Base-by-base conservation (phyloP, 306 rosid species). In the Notholithocarpus densiflorus region DNA sequence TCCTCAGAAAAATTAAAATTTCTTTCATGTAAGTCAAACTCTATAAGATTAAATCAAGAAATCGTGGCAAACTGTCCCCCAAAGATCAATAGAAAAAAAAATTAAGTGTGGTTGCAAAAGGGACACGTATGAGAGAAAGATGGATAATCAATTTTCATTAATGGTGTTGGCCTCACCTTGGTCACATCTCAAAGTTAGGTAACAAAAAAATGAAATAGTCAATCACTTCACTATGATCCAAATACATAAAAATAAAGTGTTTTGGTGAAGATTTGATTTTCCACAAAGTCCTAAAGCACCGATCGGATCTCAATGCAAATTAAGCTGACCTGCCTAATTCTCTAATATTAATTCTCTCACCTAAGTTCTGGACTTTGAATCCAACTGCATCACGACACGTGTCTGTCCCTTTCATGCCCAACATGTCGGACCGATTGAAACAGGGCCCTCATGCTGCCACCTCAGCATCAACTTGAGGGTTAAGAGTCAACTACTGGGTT, bases 381-480 rank as follows among this genome's bases (percentile, higher is more conserved):
- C 83, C 87, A 84, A 78, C 52, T 29, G 2, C 6, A 10, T 3
- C 10, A 12, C 37, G 81, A 81, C 95, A 85, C 83, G 78, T 86
- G 73, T 45, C 14, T 26, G 68, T 79, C 71, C 34, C 52, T 56
- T 23, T 59, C 72, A 29, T 61, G 71, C 60, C 83, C 75, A 1
- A 52, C 82, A 56, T 92, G 93, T 73, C 79, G 89, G 92, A 77
- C 78, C 89, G 76, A 77, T 71, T 82, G 91, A 79, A 90, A 84
- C 97, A 89, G 76, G 83, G 55, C 79, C 95, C 89, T 62, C 86
- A 5, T 12, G 7, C 23, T 61, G 61, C 68, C 54, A 73, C 59
- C 70, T 72, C 74, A 6, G 37, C 43, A 56, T 45, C 54, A 8
- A 6, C 21, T 52, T 40, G 45, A 11, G 2, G n/a, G 31, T n/a